These are phyloP conservation scores for Curvularia sp. DNA, from an alignment of 2,329 filamentous ascomycete species.

Conservation along the genomic window DNA sequence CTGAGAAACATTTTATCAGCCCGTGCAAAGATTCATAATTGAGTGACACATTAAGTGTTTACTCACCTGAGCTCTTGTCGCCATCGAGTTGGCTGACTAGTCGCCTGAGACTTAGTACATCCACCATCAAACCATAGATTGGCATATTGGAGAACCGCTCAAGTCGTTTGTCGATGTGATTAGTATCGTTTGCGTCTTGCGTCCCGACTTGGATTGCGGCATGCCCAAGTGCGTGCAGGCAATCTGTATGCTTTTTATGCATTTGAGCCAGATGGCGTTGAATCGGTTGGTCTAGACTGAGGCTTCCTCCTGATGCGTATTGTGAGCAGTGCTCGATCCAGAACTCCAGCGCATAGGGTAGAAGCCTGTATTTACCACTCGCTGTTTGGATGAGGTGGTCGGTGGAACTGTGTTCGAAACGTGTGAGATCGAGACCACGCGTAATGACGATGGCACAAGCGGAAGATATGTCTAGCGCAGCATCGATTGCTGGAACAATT, in stretches of 20 bases:
- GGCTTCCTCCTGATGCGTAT: slow-evolving; percentile 9
- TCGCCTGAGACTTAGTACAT: not conserved
- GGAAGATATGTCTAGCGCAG: not conserved
- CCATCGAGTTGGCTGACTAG: not conserved
- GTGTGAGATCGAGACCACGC: not conserved
- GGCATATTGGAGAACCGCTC: not conserved
- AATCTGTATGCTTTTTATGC: not conserved
- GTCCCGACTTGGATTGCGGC: not conserved
- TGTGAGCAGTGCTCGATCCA: slow-evolving; percentile 26
- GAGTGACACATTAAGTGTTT: not conserved
- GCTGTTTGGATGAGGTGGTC: slow-evolving; percentile 2
- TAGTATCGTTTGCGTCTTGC: not conserved
- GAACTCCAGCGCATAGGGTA: slow-evolving; percentile 27
- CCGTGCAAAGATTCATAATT: not conserved
- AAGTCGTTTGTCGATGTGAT: not conserved
- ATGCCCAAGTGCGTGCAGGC: not conserved
- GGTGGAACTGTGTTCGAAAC: not conserved
- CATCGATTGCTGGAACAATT: not conserved
- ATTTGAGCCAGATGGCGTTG: not conserved
- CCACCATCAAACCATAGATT: not conserved
- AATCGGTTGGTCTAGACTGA: slow-evolving; percentile 1
- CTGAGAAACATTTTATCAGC: not conserved
- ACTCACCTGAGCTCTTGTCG: not conserved
- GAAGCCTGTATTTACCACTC: slow-evolving; percentile 19
- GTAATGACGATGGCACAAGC: not conserved